Evolutionary conservation across 2,329 filamentous ascomycete genomes (phyloP).

Genomic region (Alternaria conjuncta): DNA sequence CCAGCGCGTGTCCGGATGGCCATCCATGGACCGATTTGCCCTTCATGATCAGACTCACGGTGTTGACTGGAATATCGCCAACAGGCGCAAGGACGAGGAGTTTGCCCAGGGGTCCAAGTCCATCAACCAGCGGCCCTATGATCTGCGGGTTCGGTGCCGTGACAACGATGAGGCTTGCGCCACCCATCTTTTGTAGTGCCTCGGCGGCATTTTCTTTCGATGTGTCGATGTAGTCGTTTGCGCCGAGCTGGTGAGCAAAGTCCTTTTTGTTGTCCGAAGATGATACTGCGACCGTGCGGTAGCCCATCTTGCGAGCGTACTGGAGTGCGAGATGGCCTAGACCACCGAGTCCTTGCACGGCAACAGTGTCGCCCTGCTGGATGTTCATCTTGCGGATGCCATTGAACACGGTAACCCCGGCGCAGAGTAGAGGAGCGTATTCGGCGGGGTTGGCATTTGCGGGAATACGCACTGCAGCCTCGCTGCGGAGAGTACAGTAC

Average conservation of each 20-base stretch:
- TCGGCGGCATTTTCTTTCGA: slow-evolving; percentile 57
- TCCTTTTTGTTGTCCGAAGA: slow-evolving; percentile 59
- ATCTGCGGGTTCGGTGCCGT: slow-evolving; percentile 67
- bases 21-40: slow-evolving; percentile 59
- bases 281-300: slow-evolving; percentile 59
- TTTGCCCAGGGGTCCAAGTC: slow-evolving; percentile 63
- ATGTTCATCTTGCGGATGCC: slow-evolving; percentile 58
- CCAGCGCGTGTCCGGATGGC: slow-evolving; percentile 60
- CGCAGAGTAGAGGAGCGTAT: slow-evolving; percentile 55
- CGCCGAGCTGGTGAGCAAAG: slow-evolving; percentile 62
- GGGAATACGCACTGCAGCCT: slow-evolving; percentile 64
- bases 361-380: slow-evolving; percentile 54
- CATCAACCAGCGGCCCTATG: slow-evolving; percentile 61
- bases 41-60: slow-evolving; percentile 53
- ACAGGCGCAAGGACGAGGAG: slow-evolving; percentile 64
- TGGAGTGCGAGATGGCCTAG: slow-evolving; percentile 62
- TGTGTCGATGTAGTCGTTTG: slow-evolving; percentile 63
- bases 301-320: slow-evolving; percentile 61
- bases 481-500: slow-evolving; percentile 65
- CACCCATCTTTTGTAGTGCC: slow-evolving; percentile 64
- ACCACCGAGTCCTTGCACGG: slow-evolving; percentile 61
- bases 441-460: slow-evolving; percentile 54
- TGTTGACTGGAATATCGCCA: slow-evolving; percentile 54
- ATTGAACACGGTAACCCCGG: slow-evolving; percentile 62
- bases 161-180: slow-evolving; percentile 66